Evolutionary conservation across 148 eudicot genomes (phyloP).

Genomic region (Vaccinium corymbosum): DNA sequence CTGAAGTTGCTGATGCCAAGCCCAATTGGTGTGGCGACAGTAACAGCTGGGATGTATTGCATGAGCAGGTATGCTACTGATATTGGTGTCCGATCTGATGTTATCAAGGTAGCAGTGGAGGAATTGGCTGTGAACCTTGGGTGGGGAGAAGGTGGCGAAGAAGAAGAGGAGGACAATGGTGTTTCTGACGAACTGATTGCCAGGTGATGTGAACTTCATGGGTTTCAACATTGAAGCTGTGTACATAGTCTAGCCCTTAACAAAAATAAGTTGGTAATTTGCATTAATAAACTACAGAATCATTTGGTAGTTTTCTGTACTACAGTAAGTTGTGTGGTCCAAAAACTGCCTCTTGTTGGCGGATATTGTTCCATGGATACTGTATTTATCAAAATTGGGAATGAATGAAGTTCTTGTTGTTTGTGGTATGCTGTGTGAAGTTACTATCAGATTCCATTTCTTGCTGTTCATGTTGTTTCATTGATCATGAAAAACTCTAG

Average conservation of each 20-base stretch:
- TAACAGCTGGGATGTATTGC: slow-evolving; percentile 87
- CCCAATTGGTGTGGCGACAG: slow-evolving; percentile 75
- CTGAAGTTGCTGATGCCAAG: slow-evolving; percentile 69
- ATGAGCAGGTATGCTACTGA: slow-evolving; percentile 90
- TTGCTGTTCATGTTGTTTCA: not conserved
- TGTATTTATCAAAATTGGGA: not conserved
- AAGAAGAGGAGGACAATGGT: slow-evolving; percentile 1
- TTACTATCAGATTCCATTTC: not conserved
- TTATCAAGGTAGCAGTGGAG: slow-evolving; percentile 78
- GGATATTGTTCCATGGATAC: not conserved
- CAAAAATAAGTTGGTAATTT: not conserved
- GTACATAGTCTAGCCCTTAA: not conserved
- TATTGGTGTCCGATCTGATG: slow-evolving; percentile 85
- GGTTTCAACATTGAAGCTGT: not conserved
- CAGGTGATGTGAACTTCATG: not conserved
- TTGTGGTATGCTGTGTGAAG: slow-evolving; percentile 1
- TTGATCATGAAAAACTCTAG: not conserved
- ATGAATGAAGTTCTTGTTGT: not conserved
- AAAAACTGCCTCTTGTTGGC: not conserved
- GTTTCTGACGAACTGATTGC: slow-evolving; percentile 9
- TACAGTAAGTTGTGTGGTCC: not conserved
- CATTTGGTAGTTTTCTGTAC: not conserved
- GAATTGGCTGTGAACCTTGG: slow-evolving; percentile 78
- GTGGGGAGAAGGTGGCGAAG: slow-evolving; percentile 36
- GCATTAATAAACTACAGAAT: slow-evolving; percentile 6